Evolutionary conservation across 139 green algal species (phyloP).

Genomic region (Pseudopediastrum boryanum): DNA sequence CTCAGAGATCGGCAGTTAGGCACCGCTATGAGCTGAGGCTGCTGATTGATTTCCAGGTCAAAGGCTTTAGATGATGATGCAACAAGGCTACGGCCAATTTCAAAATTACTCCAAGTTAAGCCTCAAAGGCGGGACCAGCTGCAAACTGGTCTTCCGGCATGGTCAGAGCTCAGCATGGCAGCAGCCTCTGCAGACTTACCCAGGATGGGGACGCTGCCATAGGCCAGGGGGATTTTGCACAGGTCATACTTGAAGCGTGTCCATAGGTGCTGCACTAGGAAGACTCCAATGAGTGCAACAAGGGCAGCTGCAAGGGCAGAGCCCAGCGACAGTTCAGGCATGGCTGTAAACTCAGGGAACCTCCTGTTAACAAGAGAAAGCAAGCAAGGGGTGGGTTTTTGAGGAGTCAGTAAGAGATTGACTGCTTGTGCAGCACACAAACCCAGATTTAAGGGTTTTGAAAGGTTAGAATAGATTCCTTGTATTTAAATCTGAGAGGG

Average conservation of each 20-base stretch:
- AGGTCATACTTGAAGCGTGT: slow-evolving; percentile 6
- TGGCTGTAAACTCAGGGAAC: neutral
- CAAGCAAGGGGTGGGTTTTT: neutral
- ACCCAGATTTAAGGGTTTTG: neutral
- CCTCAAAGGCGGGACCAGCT: no score
- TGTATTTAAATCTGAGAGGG: neutral
- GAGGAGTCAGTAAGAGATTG: neutral
- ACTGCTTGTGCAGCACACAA: neutral
- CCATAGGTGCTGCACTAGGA: neutral
- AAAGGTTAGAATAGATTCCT: neutral
- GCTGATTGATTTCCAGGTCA: neutral
- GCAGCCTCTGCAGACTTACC: no score
- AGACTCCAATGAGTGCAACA: slow-evolving; percentile 2
- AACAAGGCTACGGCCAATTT: neutral
- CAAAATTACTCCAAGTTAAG: no score
- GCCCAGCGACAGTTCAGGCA: neutral
- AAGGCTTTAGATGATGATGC: neutral
- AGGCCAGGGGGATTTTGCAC: slow-evolving; percentile 11
- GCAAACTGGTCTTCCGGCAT: no score
- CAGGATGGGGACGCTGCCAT: slow-evolving; percentile 3
- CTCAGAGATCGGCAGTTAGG: no score
- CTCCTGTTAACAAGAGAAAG: neutral
- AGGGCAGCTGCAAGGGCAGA: neutral
- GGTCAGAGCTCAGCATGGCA: no score
- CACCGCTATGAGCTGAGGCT: no score